Evolutionary conservation across 805 yeast species (phyloP).

Genomic region (Suhomyces xylopsoci): DNA sequence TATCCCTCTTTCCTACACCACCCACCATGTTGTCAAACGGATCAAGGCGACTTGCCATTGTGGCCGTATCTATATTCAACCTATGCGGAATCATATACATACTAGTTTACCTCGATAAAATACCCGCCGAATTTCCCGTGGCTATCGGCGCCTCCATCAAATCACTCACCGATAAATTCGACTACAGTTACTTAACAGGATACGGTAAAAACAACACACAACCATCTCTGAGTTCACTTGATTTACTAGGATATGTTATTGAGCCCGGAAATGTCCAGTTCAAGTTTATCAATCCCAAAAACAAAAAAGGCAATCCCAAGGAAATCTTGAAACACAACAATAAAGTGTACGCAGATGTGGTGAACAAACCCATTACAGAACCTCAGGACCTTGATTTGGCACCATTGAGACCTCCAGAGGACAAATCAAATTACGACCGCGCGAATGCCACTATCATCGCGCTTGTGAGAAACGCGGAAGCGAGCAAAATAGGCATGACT

Average conservation of each 20-base stretch:
- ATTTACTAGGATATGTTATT: constrained; percentile 9
- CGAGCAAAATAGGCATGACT: constrained; percentile 45
- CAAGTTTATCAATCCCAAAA: constrained; percentile 26
- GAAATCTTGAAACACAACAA: constrained; percentile 38
- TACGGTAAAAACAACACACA: no score
- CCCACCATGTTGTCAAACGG: neutral
- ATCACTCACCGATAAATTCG: constrained; percentile 11
- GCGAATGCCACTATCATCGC: constrained; percentile 77
- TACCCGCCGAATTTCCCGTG: constrained; percentile 2
- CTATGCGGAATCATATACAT: constrained; percentile 9
- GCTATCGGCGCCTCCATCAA: constrained; percentile 3
- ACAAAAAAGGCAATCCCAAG: constrained; percentile 26
- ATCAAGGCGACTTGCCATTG: neutral
- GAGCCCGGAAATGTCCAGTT: constrained; percentile 32
- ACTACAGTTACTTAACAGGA: constrained; percentile 6
- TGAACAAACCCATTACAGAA: constrained; percentile 39
- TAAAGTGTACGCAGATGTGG: constrained; percentile 33
- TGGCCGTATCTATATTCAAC: constrained; percentile 3
- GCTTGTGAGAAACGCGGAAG: constrained; percentile 68
- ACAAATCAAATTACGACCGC: constrained; percentile 25
- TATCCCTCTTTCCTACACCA: neutral
- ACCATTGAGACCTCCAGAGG: constrained; percentile 25
- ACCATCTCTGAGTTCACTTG: neutral
- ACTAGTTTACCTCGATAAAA: constrained; percentile 8
- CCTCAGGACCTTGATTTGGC: constrained; percentile 44